Evolutionary conservation across 1,284 basidiomycete species (phyloP).

Genomic region (Cryptococcus sp.): DNA sequence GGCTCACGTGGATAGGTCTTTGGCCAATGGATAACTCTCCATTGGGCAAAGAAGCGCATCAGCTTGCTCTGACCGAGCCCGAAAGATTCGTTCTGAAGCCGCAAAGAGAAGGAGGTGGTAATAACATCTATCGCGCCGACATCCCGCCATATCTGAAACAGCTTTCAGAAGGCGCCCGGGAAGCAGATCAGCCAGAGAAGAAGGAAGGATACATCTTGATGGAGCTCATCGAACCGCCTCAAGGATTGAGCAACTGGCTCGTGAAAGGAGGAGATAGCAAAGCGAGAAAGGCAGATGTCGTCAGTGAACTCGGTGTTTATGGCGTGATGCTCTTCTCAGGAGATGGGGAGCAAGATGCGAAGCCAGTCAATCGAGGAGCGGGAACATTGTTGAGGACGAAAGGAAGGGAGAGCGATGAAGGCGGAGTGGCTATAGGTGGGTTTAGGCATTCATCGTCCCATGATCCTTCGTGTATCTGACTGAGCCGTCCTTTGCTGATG

Average conservation of each 20-base stretch:
- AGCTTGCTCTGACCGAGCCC: slow-evolving; percentile 61
- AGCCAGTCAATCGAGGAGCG: slow-evolving; percentile 63
- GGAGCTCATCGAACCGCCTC: slow-evolving; percentile 81
- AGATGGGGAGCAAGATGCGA: slow-evolving; percentile 20
- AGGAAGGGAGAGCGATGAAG: slow-evolving; percentile 88
- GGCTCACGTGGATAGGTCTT: slow-evolving; percentile 75
- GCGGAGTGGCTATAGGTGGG: slow-evolving; percentile 89
- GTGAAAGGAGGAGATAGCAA: slow-evolving; percentile 59
- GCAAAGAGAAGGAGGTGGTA: slow-evolving; percentile 94
- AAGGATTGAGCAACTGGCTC: slow-evolving; percentile 68
- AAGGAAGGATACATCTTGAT: slow-evolving; percentile 84
- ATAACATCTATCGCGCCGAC: slow-evolving; percentile 86
- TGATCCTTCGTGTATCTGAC: background rate
- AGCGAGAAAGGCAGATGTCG: slow-evolving; percentile 65
- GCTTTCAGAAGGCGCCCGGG: slow-evolving; percentile 60
- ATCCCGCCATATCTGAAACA: slow-evolving; percentile 75
- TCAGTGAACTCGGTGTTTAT: slow-evolving; percentile 91
- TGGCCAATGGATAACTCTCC: slow-evolving; percentile 61
- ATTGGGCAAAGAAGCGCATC: slow-evolving; percentile 57
- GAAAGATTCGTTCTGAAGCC: slow-evolving; percentile 84
- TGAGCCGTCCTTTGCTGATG: background rate
- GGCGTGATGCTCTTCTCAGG: slow-evolving; percentile 78
- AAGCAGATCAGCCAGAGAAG: slow-evolving; percentile 29
- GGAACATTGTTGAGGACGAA: slow-evolving; percentile 93
- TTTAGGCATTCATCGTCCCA: slow-evolving; percentile 52